A percentile compares a stretch with the other conserved stretches of the same genome.
phyloP scores from a whole-genome alignment of 1,284 basidiomycete species.

The Marasmius oreades region DNA sequence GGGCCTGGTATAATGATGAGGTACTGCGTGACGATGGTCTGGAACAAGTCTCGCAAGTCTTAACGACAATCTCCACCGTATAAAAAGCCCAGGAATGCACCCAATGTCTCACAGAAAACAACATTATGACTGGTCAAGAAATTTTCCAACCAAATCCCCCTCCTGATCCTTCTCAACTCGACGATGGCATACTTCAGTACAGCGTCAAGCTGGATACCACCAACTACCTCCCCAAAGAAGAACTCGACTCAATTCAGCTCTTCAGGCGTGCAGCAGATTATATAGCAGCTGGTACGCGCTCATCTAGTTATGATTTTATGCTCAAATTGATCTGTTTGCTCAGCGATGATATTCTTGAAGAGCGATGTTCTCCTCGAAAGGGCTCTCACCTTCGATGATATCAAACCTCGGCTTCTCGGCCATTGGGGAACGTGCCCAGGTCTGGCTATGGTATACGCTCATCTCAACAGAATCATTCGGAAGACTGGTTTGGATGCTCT shows the following conservation, averaged over 20 bases:
- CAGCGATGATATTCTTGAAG: conserved; percentile 80
- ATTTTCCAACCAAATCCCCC: conserved; percentile 58
- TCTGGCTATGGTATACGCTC: conserved; percentile 75
- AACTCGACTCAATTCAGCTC: conserved; percentile 46
- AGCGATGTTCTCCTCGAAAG: conserved; percentile 68
- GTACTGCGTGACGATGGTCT: not conserved
- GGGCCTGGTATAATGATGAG: not conserved
- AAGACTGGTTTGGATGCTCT: conserved; percentile 58
- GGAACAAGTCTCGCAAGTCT: not conserved
- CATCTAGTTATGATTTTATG: not conserved
- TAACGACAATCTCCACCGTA: not conserved
- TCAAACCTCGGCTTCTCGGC: conserved; percentile 77
- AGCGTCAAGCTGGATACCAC: conserved; percentile 39
- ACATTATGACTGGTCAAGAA: conserved; percentile 54
- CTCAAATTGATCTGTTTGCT: conserved; percentile 6
- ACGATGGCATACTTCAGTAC: conserved; percentile 45
- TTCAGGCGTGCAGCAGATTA: conserved; percentile 64
- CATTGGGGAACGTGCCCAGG: conserved; percentile 81
- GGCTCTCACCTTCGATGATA: conserved; percentile 57
- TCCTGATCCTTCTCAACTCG: conserved; percentile 56
- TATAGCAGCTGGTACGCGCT: conserved; percentile 53
- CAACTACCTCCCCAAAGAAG: conserved; percentile 42
- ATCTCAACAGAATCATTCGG: conserved; percentile 72
- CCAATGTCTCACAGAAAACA: not conserved
- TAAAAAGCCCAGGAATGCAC: not conserved